phyloP scores from a whole-genome alignment of 495 filamentous ascomycete species.

The Haplographium delicatum region DNA sequence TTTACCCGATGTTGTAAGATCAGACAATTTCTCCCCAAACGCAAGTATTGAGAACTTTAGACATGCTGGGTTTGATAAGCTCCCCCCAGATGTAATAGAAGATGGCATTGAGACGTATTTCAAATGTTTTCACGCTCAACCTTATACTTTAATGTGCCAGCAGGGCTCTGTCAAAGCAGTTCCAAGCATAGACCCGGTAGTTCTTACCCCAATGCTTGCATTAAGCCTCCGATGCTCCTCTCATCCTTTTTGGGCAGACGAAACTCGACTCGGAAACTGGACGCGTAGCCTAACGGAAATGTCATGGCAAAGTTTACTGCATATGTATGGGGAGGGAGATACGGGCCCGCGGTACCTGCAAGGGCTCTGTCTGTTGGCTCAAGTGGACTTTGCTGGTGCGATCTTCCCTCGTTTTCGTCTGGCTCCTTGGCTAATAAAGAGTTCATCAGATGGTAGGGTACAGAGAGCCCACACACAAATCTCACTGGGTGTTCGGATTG shows the following conservation, averaged over 20 bases:
- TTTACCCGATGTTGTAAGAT: no score
- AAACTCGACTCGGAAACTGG: not conserved
- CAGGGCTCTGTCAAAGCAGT: not conserved
- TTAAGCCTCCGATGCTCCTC: slow-evolving; percentile 8
- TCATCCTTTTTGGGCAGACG: slow-evolving; percentile 6
- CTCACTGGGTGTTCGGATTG: slow-evolving; percentile 6
- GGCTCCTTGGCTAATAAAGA: no score
- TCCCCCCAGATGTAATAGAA: slow-evolving; percentile 2
- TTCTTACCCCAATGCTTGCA: slow-evolving; percentile 11
- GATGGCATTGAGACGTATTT: slow-evolving; percentile 8
- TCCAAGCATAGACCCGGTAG: not conserved
- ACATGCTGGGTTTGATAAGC: not conserved
- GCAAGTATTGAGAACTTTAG: not conserved
- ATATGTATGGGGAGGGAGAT: slow-evolving; percentile 4
- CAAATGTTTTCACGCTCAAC: slow-evolving; percentile 10
- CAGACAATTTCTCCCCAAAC: no score
- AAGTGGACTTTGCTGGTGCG: slow-evolving; percentile 10
- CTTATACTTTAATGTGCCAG: slow-evolving; percentile 3
- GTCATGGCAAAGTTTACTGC: slow-evolving; percentile 3
- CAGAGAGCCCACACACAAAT: slow-evolving; percentile 8
- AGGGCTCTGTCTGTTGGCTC: slow-evolving; percentile 9
- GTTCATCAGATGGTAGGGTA: slow-evolving; percentile 9
- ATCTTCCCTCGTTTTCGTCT: no score
- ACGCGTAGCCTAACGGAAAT: slow-evolving; percentile 4
- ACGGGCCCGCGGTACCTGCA: slow-evolving; percentile 5